These are phyloP conservation scores for Phytophthora podocarpi DNA, from an alignment of 352 stramenopile genomes.

Conservation along the genomic window DNA sequence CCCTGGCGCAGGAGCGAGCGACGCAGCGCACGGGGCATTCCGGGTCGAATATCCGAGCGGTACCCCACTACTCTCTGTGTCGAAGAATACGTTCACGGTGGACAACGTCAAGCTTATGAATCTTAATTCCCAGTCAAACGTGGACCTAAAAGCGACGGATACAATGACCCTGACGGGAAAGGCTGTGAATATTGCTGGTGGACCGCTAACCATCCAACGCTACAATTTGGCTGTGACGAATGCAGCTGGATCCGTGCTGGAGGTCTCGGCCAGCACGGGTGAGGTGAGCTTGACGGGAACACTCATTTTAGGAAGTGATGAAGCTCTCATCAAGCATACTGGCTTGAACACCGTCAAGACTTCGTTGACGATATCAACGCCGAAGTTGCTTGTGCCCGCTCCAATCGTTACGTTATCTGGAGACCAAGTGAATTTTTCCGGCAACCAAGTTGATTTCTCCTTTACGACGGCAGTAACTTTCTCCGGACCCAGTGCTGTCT, in stretches of 20 bases:
- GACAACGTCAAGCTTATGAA: conserved; percentile 40
- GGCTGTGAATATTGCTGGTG: conserved; percentile 29
- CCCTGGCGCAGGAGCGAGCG: conserved; percentile 36
- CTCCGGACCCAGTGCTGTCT: no score
- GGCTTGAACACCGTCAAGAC: no score
- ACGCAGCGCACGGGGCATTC: conserved; percentile 39
- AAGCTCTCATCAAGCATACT: conserved; percentile 35
- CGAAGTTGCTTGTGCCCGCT: conserved; percentile 11
- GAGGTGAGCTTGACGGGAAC: conserved; percentile 31
- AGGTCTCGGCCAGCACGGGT: conserved; percentile 24
- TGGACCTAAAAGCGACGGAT: conserved; percentile 35
- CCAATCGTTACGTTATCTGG: conserved; percentile 14
- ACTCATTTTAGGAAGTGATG: conserved; percentile 25
- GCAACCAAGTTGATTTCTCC: no score
- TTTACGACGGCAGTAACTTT: no score
- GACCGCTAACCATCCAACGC: conserved; percentile 31
- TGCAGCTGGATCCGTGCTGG: conserved; percentile 9
- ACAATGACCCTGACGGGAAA: conserved; percentile 42
- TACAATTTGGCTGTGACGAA: conserved; percentile 34
- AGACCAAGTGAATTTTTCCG: conserved; percentile 6
- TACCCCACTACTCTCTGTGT: conserved; percentile 34
- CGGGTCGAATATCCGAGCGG: conserved; percentile 44
- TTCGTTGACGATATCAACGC: conserved; percentile 40
- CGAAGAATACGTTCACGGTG: conserved; percentile 37
- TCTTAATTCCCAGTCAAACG: conserved; percentile 32